Percentiles rank a stretch among this genome's conserved stretches.
These are phyloP conservation scores for Nelumbo lutea DNA, from an alignment of 164 flowering plant species.

Conservation along the genomic window DNA sequence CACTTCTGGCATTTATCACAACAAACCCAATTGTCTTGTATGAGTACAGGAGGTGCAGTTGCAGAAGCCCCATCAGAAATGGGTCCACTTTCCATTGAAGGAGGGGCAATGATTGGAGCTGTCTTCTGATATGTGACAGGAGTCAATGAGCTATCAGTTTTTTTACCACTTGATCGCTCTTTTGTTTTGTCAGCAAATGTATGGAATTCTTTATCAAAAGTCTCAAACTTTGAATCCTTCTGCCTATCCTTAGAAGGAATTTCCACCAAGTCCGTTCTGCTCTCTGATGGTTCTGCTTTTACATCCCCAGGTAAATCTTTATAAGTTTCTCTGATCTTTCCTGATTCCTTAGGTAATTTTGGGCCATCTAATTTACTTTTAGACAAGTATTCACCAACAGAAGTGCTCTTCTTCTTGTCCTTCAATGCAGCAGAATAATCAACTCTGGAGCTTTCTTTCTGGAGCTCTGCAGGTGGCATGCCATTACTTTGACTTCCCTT, in stretches of 20 bases:
- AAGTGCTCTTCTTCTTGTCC: slow-evolving; percentile 20
- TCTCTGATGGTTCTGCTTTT: slow-evolving; percentile 18
- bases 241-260: slow-evolving; percentile 18
- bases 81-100: slow-evolving; percentile 22
- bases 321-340: slow-evolving; percentile 34
- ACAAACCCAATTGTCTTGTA: slow-evolving; percentile 68
- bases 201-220: slow-evolving; percentile 24
- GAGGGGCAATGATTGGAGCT: slow-evolving; percentile 16
- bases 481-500: slow-evolving; percentile 24
- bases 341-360: slow-evolving; percentile 31
- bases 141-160: slow-evolving; percentile 22
- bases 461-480: slow-evolving; percentile 16
- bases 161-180: slow-evolving; percentile 33
- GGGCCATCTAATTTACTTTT: slow-evolving; percentile 22
- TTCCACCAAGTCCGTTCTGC: slow-evolving; percentile 8
- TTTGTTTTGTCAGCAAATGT: slow-evolving; percentile 21
- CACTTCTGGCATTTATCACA: slow-evolving; percentile 86
- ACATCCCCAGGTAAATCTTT: slow-evolving; percentile 10
- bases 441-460: slow-evolving; percentile 23
- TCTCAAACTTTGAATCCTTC: slow-evolving; percentile 30
- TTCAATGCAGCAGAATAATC: slow-evolving; percentile 18
- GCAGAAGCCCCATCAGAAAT: slow-evolving; percentile 34
- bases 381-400: slow-evolving; percentile 13
- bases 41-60: slow-evolving; percentile 35
- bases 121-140: slow-evolving; percentile 24